Evolutionary conservation across 345 rosid species (phyloP), one percentile per base, ranked within the genome.

Genomic region (Capsella bursapastoris): DNA sequence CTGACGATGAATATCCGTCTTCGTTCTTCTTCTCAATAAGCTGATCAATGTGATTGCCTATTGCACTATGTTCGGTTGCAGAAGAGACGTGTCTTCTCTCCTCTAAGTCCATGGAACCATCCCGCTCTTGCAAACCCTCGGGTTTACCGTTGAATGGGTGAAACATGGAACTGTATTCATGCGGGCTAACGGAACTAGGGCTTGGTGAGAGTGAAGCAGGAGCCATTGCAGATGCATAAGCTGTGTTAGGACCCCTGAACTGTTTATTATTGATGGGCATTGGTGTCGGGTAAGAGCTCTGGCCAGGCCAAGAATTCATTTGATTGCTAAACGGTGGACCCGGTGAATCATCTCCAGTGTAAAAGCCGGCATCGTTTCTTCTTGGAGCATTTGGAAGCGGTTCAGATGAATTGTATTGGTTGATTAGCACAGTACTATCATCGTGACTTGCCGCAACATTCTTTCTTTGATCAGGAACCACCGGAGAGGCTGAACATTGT

Each of bases 101-200:
- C 51, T 88, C 91, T 64, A 65, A 5, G 32, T 72, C 70, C 71
- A 82, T 77, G 40, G 82, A 82, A 68, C 80, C 84, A 49, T 71
- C 75, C 34, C 49, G 81, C 62, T 85, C 85, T 77, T 71, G 77
- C 25, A 80, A 49, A 15, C 74, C 71, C 51, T 74, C 85, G 8
- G 82, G 75, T 66, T 71, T 82, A 58, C 79, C 64, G 48, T 74
- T 78, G 68, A 68, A 80, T 22, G 79, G 81, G 72, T 87, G 85
- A 65, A 64, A 83, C 55, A 50, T 71, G 57, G 82, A 68, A 63
- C 72, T 56, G 58, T 86, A 70, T 57, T 91, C 96, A 27, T 62
- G 85, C 51, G 81, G 90, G 80, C 82, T 83, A 64, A 83, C 80
- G 7, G 93, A 82, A 69, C 85, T 83, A 48, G 86, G 90, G 66